Evolutionary conservation across 768 basidiomycete genomes (phyloP).

Genomic region (Boletus eberwhitei): DNA sequence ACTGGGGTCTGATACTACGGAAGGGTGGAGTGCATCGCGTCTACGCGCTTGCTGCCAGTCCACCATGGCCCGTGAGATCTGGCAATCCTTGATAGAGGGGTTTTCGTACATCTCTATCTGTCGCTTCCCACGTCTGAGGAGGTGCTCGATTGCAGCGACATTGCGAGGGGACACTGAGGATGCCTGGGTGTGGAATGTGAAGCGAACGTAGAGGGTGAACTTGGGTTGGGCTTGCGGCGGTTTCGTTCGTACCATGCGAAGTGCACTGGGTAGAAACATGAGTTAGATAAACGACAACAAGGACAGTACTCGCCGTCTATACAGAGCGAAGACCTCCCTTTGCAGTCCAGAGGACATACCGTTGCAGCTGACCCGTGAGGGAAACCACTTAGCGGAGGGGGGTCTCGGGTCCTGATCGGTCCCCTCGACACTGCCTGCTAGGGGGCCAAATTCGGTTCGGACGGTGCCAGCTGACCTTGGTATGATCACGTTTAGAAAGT

Average conservation of each 20-base stretch:
- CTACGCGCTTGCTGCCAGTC: constrained; percentile 50
- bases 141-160: constrained; percentile 68
- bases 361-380: not conserved
- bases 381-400: not conserved
- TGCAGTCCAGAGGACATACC: constrained; percentile 45
- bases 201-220: constrained; percentile 66
- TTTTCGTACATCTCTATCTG: constrained; percentile 72
- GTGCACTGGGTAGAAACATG: constrained; percentile 47
- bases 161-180: constrained; percentile 59
- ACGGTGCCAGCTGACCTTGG: not conserved
- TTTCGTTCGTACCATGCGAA: constrained; percentile 72
- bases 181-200: constrained; percentile 66
- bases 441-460: constrained; percentile 3
- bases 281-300: not conserved
- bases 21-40: constrained; percentile 4
- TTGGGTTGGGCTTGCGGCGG: constrained; percentile 56
- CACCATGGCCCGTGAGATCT: constrained; percentile 67
- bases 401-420: constrained; percentile 4
- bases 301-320: constrained; percentile 45
- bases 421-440: constrained; percentile 25
- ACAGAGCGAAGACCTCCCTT: constrained; percentile 48
- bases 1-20: not conserved
- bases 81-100: constrained; percentile 66
- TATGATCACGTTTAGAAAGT: constrained; percentile 20
- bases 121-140: constrained; percentile 63